phyloP scores from a whole-genome alignment of 371 early-diverging fungal genomes.

The Mortierella sp. region DNA sequence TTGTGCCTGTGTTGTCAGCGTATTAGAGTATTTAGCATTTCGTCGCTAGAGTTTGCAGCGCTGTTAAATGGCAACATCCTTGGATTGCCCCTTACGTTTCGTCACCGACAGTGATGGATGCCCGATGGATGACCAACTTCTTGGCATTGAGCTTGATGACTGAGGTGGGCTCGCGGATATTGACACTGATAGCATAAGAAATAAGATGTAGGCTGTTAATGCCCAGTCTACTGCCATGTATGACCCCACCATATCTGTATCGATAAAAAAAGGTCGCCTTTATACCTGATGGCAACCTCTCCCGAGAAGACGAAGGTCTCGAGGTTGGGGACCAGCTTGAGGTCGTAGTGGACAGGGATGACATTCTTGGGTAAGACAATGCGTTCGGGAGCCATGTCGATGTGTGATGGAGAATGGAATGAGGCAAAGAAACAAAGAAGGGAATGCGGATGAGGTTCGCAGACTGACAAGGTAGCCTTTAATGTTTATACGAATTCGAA shows the following conservation, averaged over 20 bases:
- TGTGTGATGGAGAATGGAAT: not conserved
- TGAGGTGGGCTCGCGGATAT: constrained; percentile 63
- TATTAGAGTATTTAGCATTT: too few species aligned
- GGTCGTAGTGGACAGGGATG: constrained; percentile 79
- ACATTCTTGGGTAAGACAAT: constrained; percentile 79
- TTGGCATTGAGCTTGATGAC: constrained; percentile 72
- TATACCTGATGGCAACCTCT: constrained; percentile 22
- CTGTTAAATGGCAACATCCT: not conserved
- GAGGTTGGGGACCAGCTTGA: constrained; percentile 77
- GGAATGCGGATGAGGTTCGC: constrained; percentile 2
- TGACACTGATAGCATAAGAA: constrained; percentile 28
- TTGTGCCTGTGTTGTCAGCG: constrained; percentile 37
- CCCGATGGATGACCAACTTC: constrained; percentile 57
- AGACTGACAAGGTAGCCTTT: too few species aligned
- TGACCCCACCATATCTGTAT: too few species aligned
- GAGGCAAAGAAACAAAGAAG: not conserved
- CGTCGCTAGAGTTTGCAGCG: not conserved
- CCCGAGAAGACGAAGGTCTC: constrained; percentile 75
- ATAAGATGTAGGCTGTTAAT: not conserved
- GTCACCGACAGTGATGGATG: constrained; percentile 14
- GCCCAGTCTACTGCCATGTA: too few species aligned
- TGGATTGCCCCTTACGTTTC: constrained; percentile 7
- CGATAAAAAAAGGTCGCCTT: too few species aligned
- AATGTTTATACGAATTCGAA: too few species aligned
- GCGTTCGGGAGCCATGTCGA: constrained; percentile 44